phyloP scores from a whole-genome alignment of 495 filamentous ascomycete genomes.

The Diplogelasinospora grovesii region DNA sequence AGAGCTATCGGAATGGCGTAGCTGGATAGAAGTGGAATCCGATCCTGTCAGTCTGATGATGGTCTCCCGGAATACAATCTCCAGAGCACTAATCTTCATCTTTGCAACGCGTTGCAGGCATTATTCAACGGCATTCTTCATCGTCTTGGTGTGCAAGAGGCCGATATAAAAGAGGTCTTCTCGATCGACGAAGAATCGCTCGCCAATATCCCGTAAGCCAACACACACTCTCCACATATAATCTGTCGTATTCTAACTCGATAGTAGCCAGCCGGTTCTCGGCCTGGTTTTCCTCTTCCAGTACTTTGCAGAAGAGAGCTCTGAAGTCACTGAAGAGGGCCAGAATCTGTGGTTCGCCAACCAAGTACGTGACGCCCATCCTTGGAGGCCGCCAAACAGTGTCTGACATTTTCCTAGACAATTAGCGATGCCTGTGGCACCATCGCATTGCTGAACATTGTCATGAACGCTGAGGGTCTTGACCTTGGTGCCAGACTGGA shows the following conservation, averaged over 20 bases:
- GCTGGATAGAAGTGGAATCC: constrained; percentile 85
- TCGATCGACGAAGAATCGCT: constrained; percentile 64
- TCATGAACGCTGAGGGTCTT: constrained; percentile 67
- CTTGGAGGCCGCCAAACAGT: background rate
- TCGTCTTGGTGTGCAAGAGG: constrained; percentile 65
- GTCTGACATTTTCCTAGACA: constrained; percentile 44
- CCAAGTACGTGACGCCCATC: constrained; percentile 49
- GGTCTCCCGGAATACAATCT: background rate
- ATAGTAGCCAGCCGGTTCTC: constrained; percentile 59
- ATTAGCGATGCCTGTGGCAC: constrained; percentile 80
- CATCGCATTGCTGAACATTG: constrained; percentile 80
- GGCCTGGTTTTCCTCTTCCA: constrained; percentile 81
- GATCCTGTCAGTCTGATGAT: constrained; percentile 62
- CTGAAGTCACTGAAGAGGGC: constrained; percentile 34
- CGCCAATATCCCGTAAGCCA: constrained; percentile 53
- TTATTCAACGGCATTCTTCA: constrained; percentile 80
- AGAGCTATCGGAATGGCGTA: constrained; percentile 44
- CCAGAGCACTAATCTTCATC: background rate
- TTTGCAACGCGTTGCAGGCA: constrained; percentile 41
- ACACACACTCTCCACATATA: background rate
- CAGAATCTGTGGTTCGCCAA: constrained; percentile 90
- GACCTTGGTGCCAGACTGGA: constrained; percentile 59
- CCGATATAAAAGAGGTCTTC: constrained; percentile 74
- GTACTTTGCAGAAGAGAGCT: constrained; percentile 51
- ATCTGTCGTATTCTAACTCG: constrained; percentile 1